phyloP scores from a whole-genome alignment of 176 grass and related monocot species.

The Zea mays region DNA sequence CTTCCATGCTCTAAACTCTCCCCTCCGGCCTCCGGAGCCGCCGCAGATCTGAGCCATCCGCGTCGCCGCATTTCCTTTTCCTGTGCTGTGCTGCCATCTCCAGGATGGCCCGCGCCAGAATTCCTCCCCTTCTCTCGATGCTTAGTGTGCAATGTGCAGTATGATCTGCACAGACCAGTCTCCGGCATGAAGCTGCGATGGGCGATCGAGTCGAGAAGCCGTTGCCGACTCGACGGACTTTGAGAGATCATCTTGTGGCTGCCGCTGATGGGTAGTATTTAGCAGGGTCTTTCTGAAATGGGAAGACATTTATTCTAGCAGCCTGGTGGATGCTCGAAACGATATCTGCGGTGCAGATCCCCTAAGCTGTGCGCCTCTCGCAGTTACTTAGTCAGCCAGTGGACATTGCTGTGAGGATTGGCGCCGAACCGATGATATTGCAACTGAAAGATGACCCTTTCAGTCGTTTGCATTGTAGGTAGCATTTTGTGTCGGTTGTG shows the following conservation, averaged over 20 bases:
- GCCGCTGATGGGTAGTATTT: background rate
- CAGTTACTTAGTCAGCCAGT: background rate
- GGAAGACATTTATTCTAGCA: background rate
- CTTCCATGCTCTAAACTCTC: background rate
- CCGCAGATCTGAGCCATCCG: constrained; percentile 12
- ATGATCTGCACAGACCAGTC: background rate
- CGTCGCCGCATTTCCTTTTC: background rate
- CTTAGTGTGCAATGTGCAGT: background rate
- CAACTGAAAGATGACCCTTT: background rate
- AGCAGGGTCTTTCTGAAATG: background rate
- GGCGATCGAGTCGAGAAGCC: background rate
- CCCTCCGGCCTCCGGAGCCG: background rate
- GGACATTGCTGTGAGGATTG: background rate
- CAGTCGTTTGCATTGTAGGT: background rate
- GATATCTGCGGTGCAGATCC: background rate
- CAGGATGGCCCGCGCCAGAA: background rate
- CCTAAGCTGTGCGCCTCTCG: background rate
- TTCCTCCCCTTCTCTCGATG: background rate
- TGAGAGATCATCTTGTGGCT: background rate
- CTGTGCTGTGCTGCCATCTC: background rate
- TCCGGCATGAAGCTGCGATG: background rate
- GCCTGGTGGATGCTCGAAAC: background rate
- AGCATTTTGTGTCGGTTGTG: background rate
- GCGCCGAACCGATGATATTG: background rate
- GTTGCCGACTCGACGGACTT: background rate